Conservation (phyloP, 768 basidiomycete genomes). For the Macrocybe gigantea region DNA sequence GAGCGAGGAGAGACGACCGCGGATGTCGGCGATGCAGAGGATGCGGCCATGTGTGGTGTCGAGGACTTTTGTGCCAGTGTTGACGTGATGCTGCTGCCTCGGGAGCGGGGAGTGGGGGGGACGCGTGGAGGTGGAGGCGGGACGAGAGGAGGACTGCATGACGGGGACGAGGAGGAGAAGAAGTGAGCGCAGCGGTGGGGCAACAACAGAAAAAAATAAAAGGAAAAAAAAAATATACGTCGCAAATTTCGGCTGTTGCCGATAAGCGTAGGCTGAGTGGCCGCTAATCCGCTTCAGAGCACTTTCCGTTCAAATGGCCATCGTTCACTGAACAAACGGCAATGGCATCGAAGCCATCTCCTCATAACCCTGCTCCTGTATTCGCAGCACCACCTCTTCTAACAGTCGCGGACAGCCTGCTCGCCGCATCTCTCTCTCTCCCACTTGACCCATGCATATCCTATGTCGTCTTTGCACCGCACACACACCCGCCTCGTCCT, state of each 20-base stretch:
- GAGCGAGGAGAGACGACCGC: constrained; percentile 80
- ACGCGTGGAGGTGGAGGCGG: constrained; percentile 56
- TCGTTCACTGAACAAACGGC: too few species aligned
- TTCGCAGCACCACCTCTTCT: constrained; percentile 8
- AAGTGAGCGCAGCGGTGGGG: too few species aligned
- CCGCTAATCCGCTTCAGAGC: too few species aligned
- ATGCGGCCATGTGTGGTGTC: constrained; percentile 81
- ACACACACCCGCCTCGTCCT: constrained; percentile 9
- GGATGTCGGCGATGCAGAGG: constrained; percentile 92
- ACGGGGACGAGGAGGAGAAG: constrained; percentile 13
- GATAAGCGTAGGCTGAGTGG: too few species aligned
- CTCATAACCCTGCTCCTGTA: constrained; percentile 1
- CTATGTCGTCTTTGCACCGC: constrained; percentile 36
- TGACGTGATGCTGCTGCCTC: constrained; percentile 40
- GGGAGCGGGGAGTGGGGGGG: constrained; percentile 54
- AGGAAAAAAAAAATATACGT: too few species aligned
- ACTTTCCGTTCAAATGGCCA: too few species aligned
- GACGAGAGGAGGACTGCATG: constrained; percentile 53
- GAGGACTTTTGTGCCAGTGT: constrained; percentile 75
- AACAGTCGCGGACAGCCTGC: constrained; percentile 31
- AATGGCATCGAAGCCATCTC: constrained; percentile 8
- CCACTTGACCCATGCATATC: constrained; percentile 36
- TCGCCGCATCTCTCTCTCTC: constrained; percentile 42
- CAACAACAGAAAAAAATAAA: too few species aligned
- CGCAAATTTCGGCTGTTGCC: too few species aligned